phyloP scores from a whole-genome alignment of 2,329 filamentous ascomycete species.

The Dryadomyces sulphureus region DNA sequence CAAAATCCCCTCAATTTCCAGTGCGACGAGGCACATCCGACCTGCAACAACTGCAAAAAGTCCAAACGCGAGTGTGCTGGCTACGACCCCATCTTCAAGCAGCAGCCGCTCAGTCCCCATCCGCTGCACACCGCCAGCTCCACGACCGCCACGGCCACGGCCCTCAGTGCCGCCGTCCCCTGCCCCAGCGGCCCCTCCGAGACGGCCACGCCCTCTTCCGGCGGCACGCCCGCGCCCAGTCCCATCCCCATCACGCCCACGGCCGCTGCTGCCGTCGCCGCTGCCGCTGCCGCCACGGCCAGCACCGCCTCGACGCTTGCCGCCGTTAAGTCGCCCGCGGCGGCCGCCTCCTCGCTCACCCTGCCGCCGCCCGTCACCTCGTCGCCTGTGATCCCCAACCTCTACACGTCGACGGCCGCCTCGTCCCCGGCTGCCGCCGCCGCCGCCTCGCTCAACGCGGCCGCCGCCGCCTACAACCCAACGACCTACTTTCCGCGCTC shows the following conservation, averaged over 20 bases:
- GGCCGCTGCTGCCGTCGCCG: neutral
- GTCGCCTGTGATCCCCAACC: conserved; percentile 12
- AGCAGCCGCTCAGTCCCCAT: conserved; percentile 30
- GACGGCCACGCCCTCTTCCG: neutral
- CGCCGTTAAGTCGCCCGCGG: conserved; percentile 1
- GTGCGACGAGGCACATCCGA: conserved; percentile 93
- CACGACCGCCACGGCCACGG: conserved; percentile 51
- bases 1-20: conserved; percentile 19
- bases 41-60: conserved; percentile 81
- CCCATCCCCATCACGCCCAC: neutral
- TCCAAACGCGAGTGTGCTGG: conserved; percentile 76
- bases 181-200: neutral
- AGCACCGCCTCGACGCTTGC: neutral
- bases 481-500: conserved; percentile 3
- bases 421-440: neutral
- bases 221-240: neutral
- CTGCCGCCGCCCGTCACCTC: conserved; percentile 15
- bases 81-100: conserved; percentile 79
- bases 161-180: neutral
- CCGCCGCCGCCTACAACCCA: neutral
- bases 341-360: neutral
- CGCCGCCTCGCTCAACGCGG: neutral
- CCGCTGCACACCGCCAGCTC: conserved; percentile 1
- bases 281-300: neutral
- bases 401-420: neutral